These are phyloP conservation scores for Colletotrichum lindemuthianum DNA, from an alignment of 2,329 filamentous ascomycete species.

Conservation along the genomic window DNA sequence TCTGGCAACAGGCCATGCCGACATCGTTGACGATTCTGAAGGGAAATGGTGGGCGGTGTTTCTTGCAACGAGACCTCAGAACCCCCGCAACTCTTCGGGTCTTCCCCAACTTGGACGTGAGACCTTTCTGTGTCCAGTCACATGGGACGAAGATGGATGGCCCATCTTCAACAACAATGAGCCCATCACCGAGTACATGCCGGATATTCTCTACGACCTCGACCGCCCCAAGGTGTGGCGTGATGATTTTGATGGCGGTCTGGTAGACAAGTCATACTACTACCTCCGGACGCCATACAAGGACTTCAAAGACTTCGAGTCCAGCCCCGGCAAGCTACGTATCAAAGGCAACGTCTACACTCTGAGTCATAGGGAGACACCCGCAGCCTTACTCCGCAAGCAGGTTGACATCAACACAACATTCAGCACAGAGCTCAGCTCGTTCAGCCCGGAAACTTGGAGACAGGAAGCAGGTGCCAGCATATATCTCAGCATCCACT, in stretches of 20 bases:
- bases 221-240: constrained; percentile 27
- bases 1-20: constrained; percentile 34
- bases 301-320: constrained; percentile 32
- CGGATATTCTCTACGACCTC: constrained; percentile 32
- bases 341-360: constrained; percentile 33
- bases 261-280: constrained; percentile 33
- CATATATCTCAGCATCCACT: constrained; percentile 36
- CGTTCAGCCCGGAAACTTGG: constrained; percentile 19
- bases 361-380: constrained; percentile 33
- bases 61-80: constrained; percentile 32
- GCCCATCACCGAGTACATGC: constrained; percentile 29
- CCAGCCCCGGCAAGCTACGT: constrained; percentile 28
- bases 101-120: constrained; percentile 34
- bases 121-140: constrained; percentile 34
- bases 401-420: constrained; percentile 35
- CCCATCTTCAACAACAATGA: constrained; percentile 32
- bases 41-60: constrained; percentile 36
- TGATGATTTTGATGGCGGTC: constrained; percentile 34
- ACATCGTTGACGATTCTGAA: constrained; percentile 29
- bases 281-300: constrained; percentile 35
- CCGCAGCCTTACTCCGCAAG: constrained; percentile 33
- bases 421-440: constrained; percentile 34
- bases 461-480: constrained; percentile 33
- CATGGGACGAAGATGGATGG: constrained; percentile 34
- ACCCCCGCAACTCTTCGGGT: constrained; percentile 26